These are phyloP conservation scores for Xylaria sp. DNA, from an alignment of 2,329 filamentous ascomycete species.

Conservation along the genomic window DNA sequence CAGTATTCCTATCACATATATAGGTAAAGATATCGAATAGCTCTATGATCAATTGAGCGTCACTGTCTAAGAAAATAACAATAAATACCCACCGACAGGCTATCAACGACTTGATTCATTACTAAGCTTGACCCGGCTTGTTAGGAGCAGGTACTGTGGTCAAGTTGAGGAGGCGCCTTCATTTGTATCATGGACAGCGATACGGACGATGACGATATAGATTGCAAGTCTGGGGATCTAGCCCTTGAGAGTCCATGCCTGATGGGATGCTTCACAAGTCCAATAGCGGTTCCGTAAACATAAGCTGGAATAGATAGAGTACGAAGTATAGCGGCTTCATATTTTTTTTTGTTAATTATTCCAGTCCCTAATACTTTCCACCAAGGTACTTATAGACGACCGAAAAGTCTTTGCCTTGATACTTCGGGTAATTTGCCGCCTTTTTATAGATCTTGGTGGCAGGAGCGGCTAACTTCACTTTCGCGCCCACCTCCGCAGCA, in stretches of 20 bases:
- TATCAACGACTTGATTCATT: not conserved
- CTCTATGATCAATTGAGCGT: not conserved
- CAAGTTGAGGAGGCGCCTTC: not conserved
- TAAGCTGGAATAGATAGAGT: too few species aligned
- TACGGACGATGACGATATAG: not conserved
- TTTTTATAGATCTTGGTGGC: conserved; percentile 75
- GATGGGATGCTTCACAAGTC: too few species aligned
- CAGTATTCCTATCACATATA: not conserved
- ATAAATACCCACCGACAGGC: not conserved
- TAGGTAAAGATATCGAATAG: not conserved
- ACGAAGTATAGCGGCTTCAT: not conserved
- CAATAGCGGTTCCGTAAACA: too few species aligned
- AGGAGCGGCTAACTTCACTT: conserved; percentile 70
- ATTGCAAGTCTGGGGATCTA: too few species aligned
- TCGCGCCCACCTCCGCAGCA: conserved; percentile 73
- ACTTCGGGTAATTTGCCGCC: conserved; percentile 69
- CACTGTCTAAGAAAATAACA: not conserved
- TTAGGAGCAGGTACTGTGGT: not conserved
- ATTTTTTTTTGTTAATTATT: not conserved
- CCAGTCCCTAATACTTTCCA: conserved; percentile 57
- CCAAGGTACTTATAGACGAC: conserved; percentile 81
- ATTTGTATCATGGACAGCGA: not conserved
- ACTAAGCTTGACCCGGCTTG: not conserved
- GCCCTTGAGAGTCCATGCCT: too few species aligned
- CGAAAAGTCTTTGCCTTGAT: conserved; percentile 80